Conservation (phyloP, 352 stramenopile species). For the Phytopythium oedochilum region DNA sequence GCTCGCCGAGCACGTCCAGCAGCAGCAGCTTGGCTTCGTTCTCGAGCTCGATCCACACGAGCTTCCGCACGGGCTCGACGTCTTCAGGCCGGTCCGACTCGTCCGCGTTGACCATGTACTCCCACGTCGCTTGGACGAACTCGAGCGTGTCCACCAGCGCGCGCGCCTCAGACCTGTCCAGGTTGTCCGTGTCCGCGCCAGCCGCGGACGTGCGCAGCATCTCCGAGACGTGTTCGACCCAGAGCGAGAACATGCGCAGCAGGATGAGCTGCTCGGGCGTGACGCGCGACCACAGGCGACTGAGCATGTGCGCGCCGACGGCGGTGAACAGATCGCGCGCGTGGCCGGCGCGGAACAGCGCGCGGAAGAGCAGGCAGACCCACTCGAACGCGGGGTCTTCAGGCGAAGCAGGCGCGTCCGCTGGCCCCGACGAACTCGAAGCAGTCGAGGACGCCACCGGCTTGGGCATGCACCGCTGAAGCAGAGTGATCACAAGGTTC, state of each 20-base stretch:
- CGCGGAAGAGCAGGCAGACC: conserved; percentile 62
- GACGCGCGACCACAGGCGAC: conserved; percentile 72
- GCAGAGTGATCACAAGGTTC: conserved; percentile 66
- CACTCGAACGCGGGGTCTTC: conserved; percentile 78
- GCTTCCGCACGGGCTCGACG: conserved; percentile 49
- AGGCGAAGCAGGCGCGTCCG: conserved; percentile 19
- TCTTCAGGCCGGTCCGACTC: conserved; percentile 60
- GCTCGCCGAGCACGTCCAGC: conserved; percentile 59
- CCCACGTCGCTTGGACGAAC: conserved; percentile 55
- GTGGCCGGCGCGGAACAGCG: conserved; percentile 45
- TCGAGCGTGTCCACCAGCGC: conserved; percentile 26
- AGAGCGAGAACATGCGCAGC: conserved; percentile 71
- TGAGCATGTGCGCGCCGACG: conserved; percentile 70
- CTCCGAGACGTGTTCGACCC: conserved; percentile 19
- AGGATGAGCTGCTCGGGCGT: conserved; percentile 80
- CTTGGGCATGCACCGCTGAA: conserved; percentile 67
- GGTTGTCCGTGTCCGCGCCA: conserved; percentile 1
- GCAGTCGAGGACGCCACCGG: conserved; percentile 3
- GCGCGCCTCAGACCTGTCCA: not conserved
- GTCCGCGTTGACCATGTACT: conserved; percentile 30
- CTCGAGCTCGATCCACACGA: conserved; percentile 73
- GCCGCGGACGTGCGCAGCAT: not conserved
- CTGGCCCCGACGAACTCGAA: too few species aligned
- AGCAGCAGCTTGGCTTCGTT: conserved; percentile 74
- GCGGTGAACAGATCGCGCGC: conserved; percentile 63